Evolutionary conservation across 768 basidiomycete species (phyloP).

Genomic region (Auricularia sp.): DNA sequence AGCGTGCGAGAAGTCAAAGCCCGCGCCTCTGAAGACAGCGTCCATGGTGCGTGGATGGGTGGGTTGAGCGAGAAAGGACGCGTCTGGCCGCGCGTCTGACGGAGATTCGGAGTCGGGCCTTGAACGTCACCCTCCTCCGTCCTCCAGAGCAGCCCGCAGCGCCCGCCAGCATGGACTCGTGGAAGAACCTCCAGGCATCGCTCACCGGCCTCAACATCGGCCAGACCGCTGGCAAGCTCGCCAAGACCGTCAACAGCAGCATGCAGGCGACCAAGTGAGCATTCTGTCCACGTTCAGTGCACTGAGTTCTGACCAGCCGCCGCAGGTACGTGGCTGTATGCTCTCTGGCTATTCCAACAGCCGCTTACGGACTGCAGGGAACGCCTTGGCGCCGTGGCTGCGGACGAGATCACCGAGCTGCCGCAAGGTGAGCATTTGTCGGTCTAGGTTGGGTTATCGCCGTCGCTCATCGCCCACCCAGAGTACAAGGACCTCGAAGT

Average conservation of each 20-base stretch:
- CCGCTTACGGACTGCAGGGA: constrained; percentile 33
- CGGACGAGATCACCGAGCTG: constrained; percentile 91
- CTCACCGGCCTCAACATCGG: constrained; percentile 50
- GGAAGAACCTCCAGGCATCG: constrained; percentile 43
- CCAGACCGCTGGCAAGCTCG: constrained; percentile 63
- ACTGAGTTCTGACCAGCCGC: background rate
- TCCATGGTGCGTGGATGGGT: constrained; percentile 1
- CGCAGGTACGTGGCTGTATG: background rate
- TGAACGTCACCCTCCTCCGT: too few species aligned
- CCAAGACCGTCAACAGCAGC: constrained; percentile 71
- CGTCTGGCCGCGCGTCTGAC: background rate
- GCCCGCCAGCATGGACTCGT: constrained; percentile 35
- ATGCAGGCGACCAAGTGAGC: constrained; percentile 63
- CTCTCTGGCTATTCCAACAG: constrained; percentile 1
- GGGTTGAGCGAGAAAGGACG: background rate
- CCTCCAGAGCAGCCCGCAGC: background rate
- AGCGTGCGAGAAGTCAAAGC: constrained; percentile 74
- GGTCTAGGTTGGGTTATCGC: background rate
- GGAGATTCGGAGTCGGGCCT: too few species aligned
- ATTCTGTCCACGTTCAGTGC: background rate
- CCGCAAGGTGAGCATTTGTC: constrained; percentile 51
- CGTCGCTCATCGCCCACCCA: constrained; percentile 20
- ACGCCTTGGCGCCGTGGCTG: constrained; percentile 76
- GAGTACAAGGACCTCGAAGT: constrained; percentile 93
- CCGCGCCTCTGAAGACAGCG: constrained; percentile 24